A percentile compares a stretch with the other conserved stretches of the same genome.
These are phyloP conservation scores for Cadophora sp. DNA, from an alignment of 2,329 filamentous ascomycete species.

Conservation along the genomic window DNA sequence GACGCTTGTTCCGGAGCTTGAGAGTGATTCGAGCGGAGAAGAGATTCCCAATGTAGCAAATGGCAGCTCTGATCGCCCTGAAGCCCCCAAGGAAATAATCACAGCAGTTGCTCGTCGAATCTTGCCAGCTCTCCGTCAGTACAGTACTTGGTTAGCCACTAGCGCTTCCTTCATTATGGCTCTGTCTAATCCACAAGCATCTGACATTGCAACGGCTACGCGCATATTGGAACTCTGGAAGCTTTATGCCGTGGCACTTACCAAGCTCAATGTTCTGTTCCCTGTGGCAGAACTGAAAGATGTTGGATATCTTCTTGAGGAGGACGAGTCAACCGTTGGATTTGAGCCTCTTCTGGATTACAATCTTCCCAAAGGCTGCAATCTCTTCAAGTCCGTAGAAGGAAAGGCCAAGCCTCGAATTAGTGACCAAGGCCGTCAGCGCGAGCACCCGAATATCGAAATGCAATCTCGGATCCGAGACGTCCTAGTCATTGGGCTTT, in stretches of 20 bases:
- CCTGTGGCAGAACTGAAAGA: conserved; percentile 61
- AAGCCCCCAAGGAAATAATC: conserved; percentile 54
- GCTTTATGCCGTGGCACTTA: conserved; percentile 67
- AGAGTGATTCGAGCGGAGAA: conserved; percentile 49
- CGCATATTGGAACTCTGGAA: conserved; percentile 70
- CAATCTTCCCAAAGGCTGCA: conserved; percentile 56
- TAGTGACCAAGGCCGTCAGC: conserved; percentile 56
- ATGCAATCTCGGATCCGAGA: conserved; percentile 71
- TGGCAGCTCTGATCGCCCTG: conserved; percentile 28
- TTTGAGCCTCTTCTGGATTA: conserved; percentile 64
- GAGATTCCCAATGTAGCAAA: conserved; percentile 54
- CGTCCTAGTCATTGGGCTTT: conserved; percentile 65
- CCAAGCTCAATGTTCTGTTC: conserved; percentile 64
- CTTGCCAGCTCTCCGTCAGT: conserved; percentile 69
- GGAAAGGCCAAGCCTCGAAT: conserved; percentile 52
- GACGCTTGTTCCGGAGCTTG: conserved; percentile 72
- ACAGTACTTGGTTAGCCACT: conserved; percentile 70
- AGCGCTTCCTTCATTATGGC: conserved; percentile 60
- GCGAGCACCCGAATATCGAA: conserved; percentile 65
- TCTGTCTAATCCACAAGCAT: conserved; percentile 53
- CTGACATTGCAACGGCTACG: conserved; percentile 51
- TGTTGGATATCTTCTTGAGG: conserved; percentile 69
- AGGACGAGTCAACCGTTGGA: conserved; percentile 70
- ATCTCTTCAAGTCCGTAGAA: conserved; percentile 53
- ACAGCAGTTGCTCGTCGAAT: conserved; percentile 65